Conservation (phyloP, 1,139 yeast species). For the Blastobotrys proliferans region DNA sequence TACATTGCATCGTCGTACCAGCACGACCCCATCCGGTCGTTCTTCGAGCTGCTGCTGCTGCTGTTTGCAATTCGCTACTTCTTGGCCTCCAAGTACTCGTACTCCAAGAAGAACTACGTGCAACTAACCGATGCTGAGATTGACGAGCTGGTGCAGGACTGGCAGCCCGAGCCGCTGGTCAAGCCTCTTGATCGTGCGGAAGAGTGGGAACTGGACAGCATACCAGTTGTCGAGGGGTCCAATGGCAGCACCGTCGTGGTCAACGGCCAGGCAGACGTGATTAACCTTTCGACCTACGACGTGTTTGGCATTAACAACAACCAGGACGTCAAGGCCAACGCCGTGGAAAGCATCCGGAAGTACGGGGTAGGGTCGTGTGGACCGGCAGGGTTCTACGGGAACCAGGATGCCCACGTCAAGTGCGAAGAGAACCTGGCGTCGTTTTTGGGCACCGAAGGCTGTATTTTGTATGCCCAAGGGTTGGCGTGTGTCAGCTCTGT, state of each 20-base stretch:
- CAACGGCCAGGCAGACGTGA: conserved; percentile 21
- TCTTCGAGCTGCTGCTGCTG: conserved; percentile 72
- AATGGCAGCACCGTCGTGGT: conserved; percentile 50
- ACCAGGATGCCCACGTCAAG: conserved; percentile 85
- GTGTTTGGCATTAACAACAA: conserved; percentile 62
- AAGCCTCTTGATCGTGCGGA: conserved; percentile 50
- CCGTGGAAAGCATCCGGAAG: conserved; percentile 54
- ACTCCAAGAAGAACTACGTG: conserved; percentile 68
- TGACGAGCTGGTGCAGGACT: conserved; percentile 80
- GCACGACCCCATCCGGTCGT: conserved; percentile 87
- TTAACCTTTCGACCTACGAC: conserved; percentile 37
- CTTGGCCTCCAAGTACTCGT: conserved; percentile 73
- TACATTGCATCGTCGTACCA: conserved; percentile 88
- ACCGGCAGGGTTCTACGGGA: conserved; percentile 96
- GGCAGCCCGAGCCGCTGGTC: conserved; percentile 87
- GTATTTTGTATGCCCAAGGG: conserved; percentile 91
- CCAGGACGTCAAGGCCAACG: conserved; percentile 48
- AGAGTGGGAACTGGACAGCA: conserved; percentile 55
- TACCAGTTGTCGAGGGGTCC: conserved; percentile 61
- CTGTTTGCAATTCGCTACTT: conserved; percentile 86
- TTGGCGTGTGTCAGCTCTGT: conserved; percentile 90
- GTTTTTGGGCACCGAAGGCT: conserved; percentile 71
- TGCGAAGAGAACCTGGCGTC: conserved; percentile 72
- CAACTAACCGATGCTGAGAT: conserved; percentile 62
- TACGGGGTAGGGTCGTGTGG: conserved; percentile 99